phyloP scores from a whole-genome alignment of 2,329 filamentous ascomycete species.

The Diaporthe sp. region DNA sequence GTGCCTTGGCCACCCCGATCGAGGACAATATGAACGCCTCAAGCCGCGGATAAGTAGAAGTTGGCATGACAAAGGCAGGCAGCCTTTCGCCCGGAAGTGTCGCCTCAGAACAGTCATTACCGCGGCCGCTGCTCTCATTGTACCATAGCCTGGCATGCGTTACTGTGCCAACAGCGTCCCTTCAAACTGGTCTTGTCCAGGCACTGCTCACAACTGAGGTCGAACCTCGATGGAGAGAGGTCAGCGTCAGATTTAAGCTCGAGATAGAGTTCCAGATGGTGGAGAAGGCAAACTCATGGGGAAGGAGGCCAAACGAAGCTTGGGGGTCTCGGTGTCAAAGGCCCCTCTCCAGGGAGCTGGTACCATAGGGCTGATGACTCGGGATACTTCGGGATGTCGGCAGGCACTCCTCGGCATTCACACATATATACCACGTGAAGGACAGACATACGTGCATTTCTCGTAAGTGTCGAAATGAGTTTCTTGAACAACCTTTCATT shows the following conservation, averaged over 20 bases:
- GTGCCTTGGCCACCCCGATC: no score
- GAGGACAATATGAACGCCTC: background rate
- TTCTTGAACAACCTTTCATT: constrained; percentile 10
- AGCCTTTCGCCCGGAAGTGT: background rate
- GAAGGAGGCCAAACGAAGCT: background rate
- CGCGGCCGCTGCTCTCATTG: background rate
- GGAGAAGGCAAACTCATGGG: background rate
- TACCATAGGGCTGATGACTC: constrained; percentile 21
- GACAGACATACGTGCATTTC: background rate
- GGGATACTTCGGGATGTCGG: constrained; percentile 30
- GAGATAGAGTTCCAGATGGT: constrained; percentile 12
- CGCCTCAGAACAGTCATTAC: background rate
- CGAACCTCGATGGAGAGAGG: background rate
- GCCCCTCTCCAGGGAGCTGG: background rate
- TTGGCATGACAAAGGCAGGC: background rate
- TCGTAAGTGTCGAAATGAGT: no score
- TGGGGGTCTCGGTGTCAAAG: background rate
- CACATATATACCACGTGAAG: background rate
- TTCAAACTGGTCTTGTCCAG: background rate
- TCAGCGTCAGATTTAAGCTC: background rate
- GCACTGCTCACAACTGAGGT: background rate
- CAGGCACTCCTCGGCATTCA: constrained; percentile 18
- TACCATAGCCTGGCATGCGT: background rate
- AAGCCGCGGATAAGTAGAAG: background rate
- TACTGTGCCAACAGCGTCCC: background rate